Conservation (phyloP, 176 grass and related monocot species). For the Dactylis glomerata region DNA sequence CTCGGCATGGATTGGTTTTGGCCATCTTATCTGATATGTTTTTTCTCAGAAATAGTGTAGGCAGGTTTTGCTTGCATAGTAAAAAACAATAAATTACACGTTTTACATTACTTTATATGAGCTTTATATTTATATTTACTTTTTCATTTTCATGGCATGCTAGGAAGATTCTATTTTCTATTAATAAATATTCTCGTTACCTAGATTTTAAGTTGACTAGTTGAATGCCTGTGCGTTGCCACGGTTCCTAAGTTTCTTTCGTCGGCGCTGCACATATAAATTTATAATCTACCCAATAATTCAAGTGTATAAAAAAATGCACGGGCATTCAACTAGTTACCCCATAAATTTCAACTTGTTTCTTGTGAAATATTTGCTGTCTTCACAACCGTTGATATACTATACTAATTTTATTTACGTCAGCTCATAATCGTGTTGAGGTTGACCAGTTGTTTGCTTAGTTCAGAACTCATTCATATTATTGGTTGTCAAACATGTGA, state of each 20-base stretch:
- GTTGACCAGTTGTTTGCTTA: not conserved
- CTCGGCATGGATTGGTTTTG: constrained; percentile 65
- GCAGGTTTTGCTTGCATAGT: constrained; percentile 26
- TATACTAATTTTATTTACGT: too few relatives aligned
- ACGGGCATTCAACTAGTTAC: too few relatives aligned
- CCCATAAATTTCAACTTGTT: too few relatives aligned
- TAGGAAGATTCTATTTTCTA: not conserved
- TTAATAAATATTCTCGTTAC: not conserved
- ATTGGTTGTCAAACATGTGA: not conserved
- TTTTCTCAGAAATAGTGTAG: constrained; percentile 65
- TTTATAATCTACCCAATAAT: too few relatives aligned
- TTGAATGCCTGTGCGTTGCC: too few relatives aligned
- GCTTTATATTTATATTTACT: not conserved
- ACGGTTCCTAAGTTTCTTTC: too few relatives aligned
- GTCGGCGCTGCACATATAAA: too few relatives aligned
- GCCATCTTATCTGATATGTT: constrained; percentile 82
- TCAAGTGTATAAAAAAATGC: too few relatives aligned
- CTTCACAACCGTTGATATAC: too few relatives aligned
- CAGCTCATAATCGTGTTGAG: not conserved
- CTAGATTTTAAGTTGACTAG: too few relatives aligned
- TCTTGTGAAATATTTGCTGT: too few relatives aligned
- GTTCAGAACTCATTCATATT: not conserved
- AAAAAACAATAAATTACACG: not conserved
- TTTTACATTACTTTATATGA: not conserved
- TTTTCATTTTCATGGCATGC: not conserved